Evolutionary conservation across 2,329 filamentous ascomycete genomes (phyloP), one percentile per base, ranked within the genome.

Genomic region (Metarhizium anisopliae): DNA sequence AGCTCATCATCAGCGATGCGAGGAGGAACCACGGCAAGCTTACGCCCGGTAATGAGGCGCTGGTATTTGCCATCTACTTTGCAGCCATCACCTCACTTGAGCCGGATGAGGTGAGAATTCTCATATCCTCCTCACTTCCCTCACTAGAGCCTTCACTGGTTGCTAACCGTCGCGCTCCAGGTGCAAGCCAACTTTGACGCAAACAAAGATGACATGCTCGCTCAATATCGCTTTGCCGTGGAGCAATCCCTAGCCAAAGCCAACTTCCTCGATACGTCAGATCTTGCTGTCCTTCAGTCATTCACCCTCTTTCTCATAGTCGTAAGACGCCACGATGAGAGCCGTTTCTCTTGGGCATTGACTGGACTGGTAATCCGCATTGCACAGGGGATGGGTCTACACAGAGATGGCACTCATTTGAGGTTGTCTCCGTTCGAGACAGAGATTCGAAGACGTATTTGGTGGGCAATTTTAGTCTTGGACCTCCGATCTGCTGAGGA

Each of bases 61-160:
- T 89, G 11, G 76, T 86, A 63, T 88, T 88, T 63, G 70, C 82
- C 55, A 77, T 85, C 35, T 85, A 84, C 62, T 83, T 79, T 51
- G 75, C 76, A 2, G 79, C 81, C 3, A 74, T 84, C 29, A 79
- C 76, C 4, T 84, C 81, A 0, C 74, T 87, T 54, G 80, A 82
- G 38, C 76, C 82, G n/a, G 76, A 80, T 1, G 80, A 84, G 70
- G 84, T 82, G 63, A 61, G 59, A 32, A 45, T 14, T 18, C 36
- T 14, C 16, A 11, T 13, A n/a, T 38, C n/a, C 40, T 35, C 56
- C 25, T 25, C 50, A 32, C 20, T n/a, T 35, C 36, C 38, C 51
- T 45, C 47, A 52, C 6, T 6, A 11, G 4, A 18, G n/a, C 38
- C 50, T 16, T 7, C 51, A 30, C 52, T 20, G 10, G n/a, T 14